Evolutionary conservation across 108 stramenopile species (phyloP).

Genomic region (Nannochloropsis salina): DNA sequence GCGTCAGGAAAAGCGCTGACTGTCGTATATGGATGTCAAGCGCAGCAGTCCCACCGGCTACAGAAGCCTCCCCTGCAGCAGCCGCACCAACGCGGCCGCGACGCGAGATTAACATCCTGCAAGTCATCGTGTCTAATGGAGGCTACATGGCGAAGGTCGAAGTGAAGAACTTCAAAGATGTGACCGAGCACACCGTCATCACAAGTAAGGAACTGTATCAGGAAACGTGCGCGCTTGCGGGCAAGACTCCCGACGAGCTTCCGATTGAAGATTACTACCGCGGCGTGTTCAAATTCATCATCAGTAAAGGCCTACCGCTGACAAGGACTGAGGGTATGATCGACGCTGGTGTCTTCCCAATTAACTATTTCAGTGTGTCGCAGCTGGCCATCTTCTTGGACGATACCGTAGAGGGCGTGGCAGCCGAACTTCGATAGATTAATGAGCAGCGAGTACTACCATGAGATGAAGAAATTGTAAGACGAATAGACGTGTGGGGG

Average conservation of each 20-base stretch:
- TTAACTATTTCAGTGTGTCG: conserved; percentile 15
- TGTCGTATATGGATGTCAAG: not conserved
- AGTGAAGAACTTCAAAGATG: conserved; percentile 17
- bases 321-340: conserved; percentile 19
- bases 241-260: not conserved
- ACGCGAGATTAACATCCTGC: not conserved
- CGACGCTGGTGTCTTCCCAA: conserved; percentile 19
- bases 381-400: not conserved
- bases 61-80: not conserved
- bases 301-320: not conserved
- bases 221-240: not conserved
- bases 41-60: not conserved
- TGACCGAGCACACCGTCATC: conserved; percentile 1
- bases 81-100: not conserved
- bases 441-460: too few relatives aligned
- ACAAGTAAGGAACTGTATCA: not conserved
- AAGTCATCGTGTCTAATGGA: not conserved
- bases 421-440: not conserved
- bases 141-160: not conserved
- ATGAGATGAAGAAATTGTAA: too few relatives aligned
- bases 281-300: not conserved
- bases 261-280: not conserved
- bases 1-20: too few relatives aligned
- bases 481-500: too few relatives aligned
- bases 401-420: not conserved